phyloP scores from a whole-genome alignment of 106 monocot genomes.

The Platanthera zijinensis region DNA sequence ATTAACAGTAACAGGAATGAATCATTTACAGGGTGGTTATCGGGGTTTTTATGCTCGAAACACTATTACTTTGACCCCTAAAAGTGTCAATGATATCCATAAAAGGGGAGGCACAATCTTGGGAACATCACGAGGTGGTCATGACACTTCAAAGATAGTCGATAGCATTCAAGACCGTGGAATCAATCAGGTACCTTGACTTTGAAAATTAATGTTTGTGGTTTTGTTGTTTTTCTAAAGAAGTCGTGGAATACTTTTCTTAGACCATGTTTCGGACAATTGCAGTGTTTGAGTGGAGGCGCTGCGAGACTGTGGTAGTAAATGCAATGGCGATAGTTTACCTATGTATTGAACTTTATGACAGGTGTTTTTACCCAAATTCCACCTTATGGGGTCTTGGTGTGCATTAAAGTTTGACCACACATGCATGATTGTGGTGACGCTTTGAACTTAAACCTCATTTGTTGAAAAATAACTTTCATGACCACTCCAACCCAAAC shows the following conservation, averaged over 20 bases:
- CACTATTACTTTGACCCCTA: slow-evolving; percentile 58
- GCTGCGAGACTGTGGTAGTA: too few species aligned
- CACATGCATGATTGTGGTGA: too few species aligned
- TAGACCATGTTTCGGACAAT: too few species aligned
- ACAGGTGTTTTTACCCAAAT: too few species aligned
- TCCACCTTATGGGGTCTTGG: too few species aligned
- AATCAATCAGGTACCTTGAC: slow-evolving; percentile 67
- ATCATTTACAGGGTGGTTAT: slow-evolving; percentile 58
- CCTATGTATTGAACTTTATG: too few species aligned
- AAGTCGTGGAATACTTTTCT: background rate
- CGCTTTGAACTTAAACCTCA: too few species aligned
- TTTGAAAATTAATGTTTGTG: background rate
- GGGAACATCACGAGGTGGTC: slow-evolving; percentile 79
- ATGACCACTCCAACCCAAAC: too few species aligned
- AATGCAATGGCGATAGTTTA: too few species aligned
- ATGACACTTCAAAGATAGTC: slow-evolving; percentile 82
- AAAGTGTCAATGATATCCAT: slow-evolving; percentile 77
- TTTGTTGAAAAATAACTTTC: too few species aligned
- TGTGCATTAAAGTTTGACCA: too few species aligned
- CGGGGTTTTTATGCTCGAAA: slow-evolving; percentile 84
- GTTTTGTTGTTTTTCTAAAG: background rate
- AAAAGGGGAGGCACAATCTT: slow-evolving; percentile 87
- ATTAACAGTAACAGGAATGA: background rate
- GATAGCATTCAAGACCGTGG: slow-evolving; percentile 81
- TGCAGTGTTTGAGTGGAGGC: too few species aligned